A percentile compares a stretch with the other conserved stretches of the same genome.
phyloP scores from a whole-genome alignment of 2,329 filamentous ascomycete genomes.

The Aspergillus phoenicis region DNA sequence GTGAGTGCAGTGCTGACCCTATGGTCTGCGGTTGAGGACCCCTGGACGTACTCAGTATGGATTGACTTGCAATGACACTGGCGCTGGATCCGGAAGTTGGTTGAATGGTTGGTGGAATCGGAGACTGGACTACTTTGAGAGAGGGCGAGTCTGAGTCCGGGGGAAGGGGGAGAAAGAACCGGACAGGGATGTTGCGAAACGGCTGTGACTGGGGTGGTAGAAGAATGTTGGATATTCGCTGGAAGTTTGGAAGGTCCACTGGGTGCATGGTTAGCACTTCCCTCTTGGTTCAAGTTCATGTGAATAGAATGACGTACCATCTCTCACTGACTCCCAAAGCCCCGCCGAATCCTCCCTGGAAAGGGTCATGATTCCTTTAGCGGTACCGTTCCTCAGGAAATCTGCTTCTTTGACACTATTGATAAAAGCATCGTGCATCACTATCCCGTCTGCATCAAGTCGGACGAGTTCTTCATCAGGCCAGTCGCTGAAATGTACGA shows the following conservation, averaged over 20 bases:
- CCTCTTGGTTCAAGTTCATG: not conserved
- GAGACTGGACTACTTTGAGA: conserved; percentile 73
- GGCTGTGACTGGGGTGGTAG: conserved; percentile 67
- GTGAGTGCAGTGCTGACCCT: conserved; percentile 72
- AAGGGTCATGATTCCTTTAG: conserved; percentile 85
- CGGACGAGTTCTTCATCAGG: conserved; percentile 61
- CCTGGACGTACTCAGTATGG: conserved; percentile 19
- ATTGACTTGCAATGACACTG: conserved; percentile 30
- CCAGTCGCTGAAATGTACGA: conserved; percentile 62
- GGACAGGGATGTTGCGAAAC: conserved; percentile 81
- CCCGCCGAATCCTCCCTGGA: conserved; percentile 80
- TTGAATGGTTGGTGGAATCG: conserved; percentile 59
- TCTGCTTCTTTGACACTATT: conserved; percentile 79
- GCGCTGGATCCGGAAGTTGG: conserved; percentile 7
- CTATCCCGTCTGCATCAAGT: conserved; percentile 57
- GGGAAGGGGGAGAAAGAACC: conserved; percentile 77
- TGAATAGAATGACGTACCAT: conserved; percentile 55
- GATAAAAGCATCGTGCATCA: conserved; percentile 66
- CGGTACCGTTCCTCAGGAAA: conserved; percentile 83
- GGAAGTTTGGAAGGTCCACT: conserved; percentile 75
- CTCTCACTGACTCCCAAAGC: conserved; percentile 78
- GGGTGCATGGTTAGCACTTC: conserved; percentile 1
- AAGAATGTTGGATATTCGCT: conserved; percentile 75
- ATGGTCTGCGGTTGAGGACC: conserved; percentile 65
- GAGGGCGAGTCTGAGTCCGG: conserved; percentile 54